Evolutionary conservation across 2,329 filamentous ascomycete species (phyloP).

Genomic region (Fusarium anthophilum): DNA sequence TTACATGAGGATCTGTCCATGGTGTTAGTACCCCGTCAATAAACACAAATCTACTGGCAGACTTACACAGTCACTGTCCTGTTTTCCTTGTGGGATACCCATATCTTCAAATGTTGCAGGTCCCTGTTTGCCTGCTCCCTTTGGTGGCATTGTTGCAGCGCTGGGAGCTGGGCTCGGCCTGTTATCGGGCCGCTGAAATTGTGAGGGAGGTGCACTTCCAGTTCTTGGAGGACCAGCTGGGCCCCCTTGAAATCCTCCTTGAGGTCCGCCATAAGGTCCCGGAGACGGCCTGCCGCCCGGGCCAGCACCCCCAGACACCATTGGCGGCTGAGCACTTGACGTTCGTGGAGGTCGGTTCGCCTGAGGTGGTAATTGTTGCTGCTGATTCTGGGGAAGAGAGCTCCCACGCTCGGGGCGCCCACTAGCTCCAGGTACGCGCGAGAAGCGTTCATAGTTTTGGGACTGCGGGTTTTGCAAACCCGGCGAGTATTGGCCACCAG

Average conservation of each 20-base stretch:
- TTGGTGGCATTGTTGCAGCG: conserved; percentile 51
- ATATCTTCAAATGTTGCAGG: conserved; percentile 98
- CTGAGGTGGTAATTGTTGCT: conserved; percentile 15
- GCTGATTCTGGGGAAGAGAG: conserved; percentile 43
- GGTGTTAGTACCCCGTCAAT: neutral
- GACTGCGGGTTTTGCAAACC: conserved; percentile 30
- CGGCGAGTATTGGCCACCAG: conserved; percentile 36
- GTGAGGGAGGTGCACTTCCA: conserved; percentile 51
- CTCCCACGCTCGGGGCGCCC: conserved; percentile 47
- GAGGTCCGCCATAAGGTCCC: conserved; percentile 30
- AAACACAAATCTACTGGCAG: neutral
- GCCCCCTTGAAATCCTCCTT: conserved; percentile 26
- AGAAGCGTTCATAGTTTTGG: conserved; percentile 45
- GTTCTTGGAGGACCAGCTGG: conserved; percentile 42
- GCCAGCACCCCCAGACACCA: conserved; percentile 29
- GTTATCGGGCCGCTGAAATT: conserved; percentile 41
- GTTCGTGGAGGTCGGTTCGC: conserved; percentile 34
- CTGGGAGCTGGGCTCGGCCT: conserved; percentile 46
- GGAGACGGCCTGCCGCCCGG: conserved; percentile 39
- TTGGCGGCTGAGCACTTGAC: conserved; percentile 35
- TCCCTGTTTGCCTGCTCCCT: conserved; percentile 67
- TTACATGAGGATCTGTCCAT: conserved; percentile 43
- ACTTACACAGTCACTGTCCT: conserved; percentile 91
- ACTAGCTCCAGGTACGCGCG: conserved; percentile 45
- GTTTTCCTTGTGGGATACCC: conserved; percentile 87